Percentiles rank a stretch among this genome's conserved stretches.
Conservation (phyloP, 805 yeast genomes). For the Limtongozyma cylindracea region DNA sequence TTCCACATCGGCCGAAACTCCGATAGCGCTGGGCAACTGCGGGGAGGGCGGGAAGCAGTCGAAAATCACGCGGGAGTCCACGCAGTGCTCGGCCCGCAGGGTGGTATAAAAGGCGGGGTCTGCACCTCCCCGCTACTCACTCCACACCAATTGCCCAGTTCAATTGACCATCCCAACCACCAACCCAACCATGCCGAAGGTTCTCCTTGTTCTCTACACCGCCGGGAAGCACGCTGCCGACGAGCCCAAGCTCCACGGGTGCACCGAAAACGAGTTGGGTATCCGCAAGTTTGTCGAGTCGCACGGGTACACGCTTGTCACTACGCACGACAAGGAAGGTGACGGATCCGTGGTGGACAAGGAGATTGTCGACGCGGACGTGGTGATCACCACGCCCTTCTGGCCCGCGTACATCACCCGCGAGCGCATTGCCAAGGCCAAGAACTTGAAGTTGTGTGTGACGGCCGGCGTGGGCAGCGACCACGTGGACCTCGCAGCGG, state of each 20-base stretch:
- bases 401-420: conserved; percentile 55
- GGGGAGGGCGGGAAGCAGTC: background rate
- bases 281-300: conserved; percentile 34
- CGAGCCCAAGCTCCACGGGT: conserved; percentile 37
- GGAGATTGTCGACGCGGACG: conserved; percentile 45
- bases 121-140: background rate
- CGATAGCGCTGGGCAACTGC: too few species aligned
- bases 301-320: conserved; percentile 39
- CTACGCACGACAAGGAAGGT: conserved; percentile 44
- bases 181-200: conserved; percentile 9
- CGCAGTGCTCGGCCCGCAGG: background rate
- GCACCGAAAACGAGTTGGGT: conserved; percentile 57
- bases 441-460: conserved; percentile 39
- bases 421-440: conserved; percentile 43
- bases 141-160: background rate
- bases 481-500: conserved; percentile 49
- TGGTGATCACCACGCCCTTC: conserved; percentile 64
- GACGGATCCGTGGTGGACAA: conserved; percentile 36
- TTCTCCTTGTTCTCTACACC: conserved; percentile 30
- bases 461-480: conserved; percentile 80
- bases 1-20: too few species aligned
- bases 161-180: too few species aligned
- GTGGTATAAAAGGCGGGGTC: too few species aligned
- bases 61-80: background rate
- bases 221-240: conserved; percentile 34